A percentile compares a stretch with the other conserved stretches of the same genome.
phyloP scores from a whole-genome alignment of 371 early-diverging fungal genomes.

The Mucor velutinosus region DNA sequence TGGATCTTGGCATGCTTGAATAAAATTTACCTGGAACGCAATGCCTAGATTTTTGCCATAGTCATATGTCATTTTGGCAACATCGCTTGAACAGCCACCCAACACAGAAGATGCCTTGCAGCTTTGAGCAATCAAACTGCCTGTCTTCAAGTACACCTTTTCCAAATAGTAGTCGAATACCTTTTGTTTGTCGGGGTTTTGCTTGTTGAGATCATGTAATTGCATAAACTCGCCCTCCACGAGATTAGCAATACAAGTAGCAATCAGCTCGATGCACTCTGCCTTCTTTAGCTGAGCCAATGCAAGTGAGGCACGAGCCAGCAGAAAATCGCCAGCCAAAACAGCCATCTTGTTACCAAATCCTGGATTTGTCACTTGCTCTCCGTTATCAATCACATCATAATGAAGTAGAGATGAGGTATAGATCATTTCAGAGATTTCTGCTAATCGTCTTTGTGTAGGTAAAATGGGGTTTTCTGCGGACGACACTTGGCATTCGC shows the following conservation, averaged over 20 bases:
- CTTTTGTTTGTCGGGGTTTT: slow-evolving; percentile 23
- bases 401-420: slow-evolving; percentile 95
- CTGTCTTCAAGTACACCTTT: slow-evolving; percentile 95
- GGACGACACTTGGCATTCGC: not conserved
- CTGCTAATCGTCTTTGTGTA: slow-evolving; percentile 90
- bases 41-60: slow-evolving; percentile 91
- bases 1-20: not conserved
- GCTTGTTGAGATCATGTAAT: slow-evolving; percentile 69
- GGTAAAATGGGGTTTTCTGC: slow-evolving; percentile 71
- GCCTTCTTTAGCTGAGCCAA: slow-evolving; percentile 85
- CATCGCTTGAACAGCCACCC: slow-evolving; percentile 73
- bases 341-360: slow-evolving; percentile 98
- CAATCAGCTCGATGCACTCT: slow-evolving; percentile 91
- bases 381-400: slow-evolving; percentile 82
- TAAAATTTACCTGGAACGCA: slow-evolving; percentile 82
- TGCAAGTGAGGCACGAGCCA: slow-evolving; percentile 91
- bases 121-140: slow-evolving; percentile 92
- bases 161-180: slow-evolving; percentile 82
- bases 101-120: slow-evolving; percentile 88
- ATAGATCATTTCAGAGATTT: slow-evolving; percentile 97
- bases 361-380: slow-evolving; percentile 77
- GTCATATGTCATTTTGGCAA: slow-evolving; percentile 74
- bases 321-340: slow-evolving; percentile 92
- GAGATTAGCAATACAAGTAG: slow-evolving; percentile 90
- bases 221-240: slow-evolving; percentile 98